These are phyloP conservation scores for Lactarius sanguifluus DNA, from an alignment of 768 basidiomycete species.

Conservation along the genomic window DNA sequence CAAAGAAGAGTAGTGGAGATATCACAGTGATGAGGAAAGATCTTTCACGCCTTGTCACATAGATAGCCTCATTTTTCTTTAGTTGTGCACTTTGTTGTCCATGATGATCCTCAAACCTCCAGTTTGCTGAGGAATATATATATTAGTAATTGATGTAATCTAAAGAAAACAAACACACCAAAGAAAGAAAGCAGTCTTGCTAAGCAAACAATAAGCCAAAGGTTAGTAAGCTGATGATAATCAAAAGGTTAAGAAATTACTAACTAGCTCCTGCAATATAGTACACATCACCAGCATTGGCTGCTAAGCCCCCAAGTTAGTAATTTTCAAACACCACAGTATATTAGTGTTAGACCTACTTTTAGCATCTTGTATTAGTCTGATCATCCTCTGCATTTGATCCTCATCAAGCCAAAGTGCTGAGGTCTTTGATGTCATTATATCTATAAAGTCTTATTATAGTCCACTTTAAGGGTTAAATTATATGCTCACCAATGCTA, in stretches of 20 bases:
- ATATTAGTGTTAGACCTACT: neutral
- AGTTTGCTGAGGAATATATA: neutral
- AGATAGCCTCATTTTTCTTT: neutral
- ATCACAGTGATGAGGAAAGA: neutral
- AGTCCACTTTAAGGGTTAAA: too few relatives aligned
- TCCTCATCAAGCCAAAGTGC: neutral
- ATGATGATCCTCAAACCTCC: constrained; percentile 6
- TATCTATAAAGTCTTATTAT: neutral
- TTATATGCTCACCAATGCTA: constrained; percentile 40
- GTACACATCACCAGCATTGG: neutral
- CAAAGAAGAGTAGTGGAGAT: constrained; percentile 3
- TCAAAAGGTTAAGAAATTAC: neutral
- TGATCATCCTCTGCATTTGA: constrained; percentile 7
- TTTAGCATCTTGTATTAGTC: neutral
- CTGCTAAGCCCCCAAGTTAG: neutral
- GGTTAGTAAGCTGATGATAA: neutral
- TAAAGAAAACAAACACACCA: neutral
- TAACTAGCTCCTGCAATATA: neutral
- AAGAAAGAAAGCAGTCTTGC: neutral
- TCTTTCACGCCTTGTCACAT: fast-evolving
- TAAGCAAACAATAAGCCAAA: too few relatives aligned
- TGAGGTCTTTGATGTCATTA: neutral
- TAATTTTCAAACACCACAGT: neutral
- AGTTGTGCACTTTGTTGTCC: neutral
- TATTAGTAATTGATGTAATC: neutral